Evolutionary conservation across 1,284 basidiomycete species (phyloP), one percentile per base, ranked within the genome.

Genomic region (Pisolithus thermaeus): DNA sequence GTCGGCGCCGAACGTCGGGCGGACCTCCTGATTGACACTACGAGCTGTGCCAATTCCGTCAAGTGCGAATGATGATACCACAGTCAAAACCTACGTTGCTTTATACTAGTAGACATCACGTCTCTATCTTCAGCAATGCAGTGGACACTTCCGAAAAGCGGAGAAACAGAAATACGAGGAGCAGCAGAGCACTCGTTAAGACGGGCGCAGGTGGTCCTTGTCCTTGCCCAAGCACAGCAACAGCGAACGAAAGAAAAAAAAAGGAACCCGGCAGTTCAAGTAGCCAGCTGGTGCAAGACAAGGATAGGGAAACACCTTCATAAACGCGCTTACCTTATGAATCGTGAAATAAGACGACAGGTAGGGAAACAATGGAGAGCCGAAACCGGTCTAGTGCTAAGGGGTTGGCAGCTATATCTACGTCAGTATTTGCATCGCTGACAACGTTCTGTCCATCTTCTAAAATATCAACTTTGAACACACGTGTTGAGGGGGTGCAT

Each of bases 301-400:
- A 23, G 12, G 9, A 18, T 9, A 9, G 39, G 22, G 32, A 40
- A 23, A 20, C 14, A 40, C 8, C 38, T n/a, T 20, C 38, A 18
- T 20, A n/a, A 40, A 40, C 39, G 18, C 7, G 44, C 44, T 46
- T 46, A 46, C 43, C 43, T 45, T 54, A 55, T 48, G 54, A 55
- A 56, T 56, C 55, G 61, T 59, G 61, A 65, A 52, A 50, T 18
- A 46, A 40, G 54, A 51, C 46, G 49, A 42, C 52, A 55, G 52
- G 49, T 48, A 51, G 48, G 52, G 35, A 43, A 55, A 62, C 68
- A 63, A 66, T 64, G 67, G 46, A 45, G 56, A 57, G 67, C 67
- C 64, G 67, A 69, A 68, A 66, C 67, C 64, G 66, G 64, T 58
- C 58, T 68, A 69, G 64, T 55, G 63, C 65, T 65, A 64, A 40